phyloP scores from a whole-genome alignment of 108 stramenopile genomes.

The Mayamaea pseudoterrestris region DNA sequence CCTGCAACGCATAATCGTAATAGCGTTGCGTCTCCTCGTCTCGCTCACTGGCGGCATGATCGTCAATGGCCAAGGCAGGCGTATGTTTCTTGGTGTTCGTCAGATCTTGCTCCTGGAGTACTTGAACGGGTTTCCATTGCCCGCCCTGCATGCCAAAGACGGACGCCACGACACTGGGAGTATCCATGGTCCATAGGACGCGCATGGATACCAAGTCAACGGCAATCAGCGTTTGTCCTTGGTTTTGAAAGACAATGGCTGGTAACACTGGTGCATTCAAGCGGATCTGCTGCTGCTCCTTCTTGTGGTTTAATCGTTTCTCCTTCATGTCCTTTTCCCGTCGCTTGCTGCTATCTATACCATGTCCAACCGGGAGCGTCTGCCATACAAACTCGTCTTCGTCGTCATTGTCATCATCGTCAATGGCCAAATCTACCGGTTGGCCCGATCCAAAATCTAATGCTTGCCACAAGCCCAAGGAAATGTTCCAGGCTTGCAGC shows the following conservation, averaged over 20 bases:
- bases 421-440: constrained; percentile 4
- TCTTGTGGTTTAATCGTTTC: no score
- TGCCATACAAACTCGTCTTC: not conserved
- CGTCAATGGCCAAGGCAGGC: not conserved
- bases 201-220: constrained; percentile 18
- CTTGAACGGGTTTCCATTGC: constrained; percentile 43
- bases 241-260: constrained; percentile 51
- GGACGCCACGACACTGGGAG: constrained; percentile 47
- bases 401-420: constrained; percentile 5
- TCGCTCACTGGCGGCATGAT: not conserved
- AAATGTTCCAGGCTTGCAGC: constrained; percentile 63
- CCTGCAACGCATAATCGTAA: not conserved
- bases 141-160: constrained; percentile 61
- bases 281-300: no score
- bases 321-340: no score
- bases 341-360: not conserved
- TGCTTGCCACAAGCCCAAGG: constrained; percentile 48
- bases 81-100: not conserved
- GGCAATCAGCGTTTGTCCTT: constrained; percentile 47
- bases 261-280: constrained; percentile 16
- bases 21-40: not conserved
- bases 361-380: not conserved
- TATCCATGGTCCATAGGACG: constrained; percentile 41
- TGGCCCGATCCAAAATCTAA: constrained; percentile 42
- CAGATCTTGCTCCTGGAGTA: constrained; percentile 20